A percentile compares a stretch with the other conserved stretches of the same genome.
Conservation (phyloP, 2,329 filamentous ascomycete genomes). For the Diaporthe longicolla region DNA sequence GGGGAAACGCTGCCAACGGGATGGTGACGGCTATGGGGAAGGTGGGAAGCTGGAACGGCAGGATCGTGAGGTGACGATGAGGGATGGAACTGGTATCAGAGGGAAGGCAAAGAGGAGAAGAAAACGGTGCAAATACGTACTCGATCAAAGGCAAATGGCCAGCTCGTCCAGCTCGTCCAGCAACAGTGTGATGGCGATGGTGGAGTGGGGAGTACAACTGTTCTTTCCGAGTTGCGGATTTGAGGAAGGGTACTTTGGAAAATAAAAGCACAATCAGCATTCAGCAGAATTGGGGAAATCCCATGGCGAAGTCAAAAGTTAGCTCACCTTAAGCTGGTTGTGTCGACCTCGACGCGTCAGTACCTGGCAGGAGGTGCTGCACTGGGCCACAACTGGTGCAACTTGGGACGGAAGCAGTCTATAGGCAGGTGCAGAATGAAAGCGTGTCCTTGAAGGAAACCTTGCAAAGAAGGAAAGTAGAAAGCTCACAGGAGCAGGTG, state of each 20-base stretch:
- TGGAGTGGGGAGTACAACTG: background rate
- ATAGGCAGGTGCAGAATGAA: background rate
- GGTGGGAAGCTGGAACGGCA: background rate
- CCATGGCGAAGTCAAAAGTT: background rate
- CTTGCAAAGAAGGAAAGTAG: too few species aligned
- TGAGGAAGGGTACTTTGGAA: background rate
- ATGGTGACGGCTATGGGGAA: background rate
- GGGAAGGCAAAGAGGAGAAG: background rate
- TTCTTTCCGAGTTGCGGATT: background rate
- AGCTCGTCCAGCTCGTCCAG: background rate
- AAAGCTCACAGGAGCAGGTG: too few species aligned
- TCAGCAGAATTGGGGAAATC: background rate
- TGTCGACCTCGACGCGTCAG: background rate
- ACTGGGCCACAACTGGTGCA: background rate
- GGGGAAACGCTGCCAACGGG: background rate
- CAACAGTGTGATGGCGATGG: background rate
- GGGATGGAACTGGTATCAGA: background rate
- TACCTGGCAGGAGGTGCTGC: background rate
- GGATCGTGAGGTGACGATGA: background rate
- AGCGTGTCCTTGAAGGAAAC: background rate
- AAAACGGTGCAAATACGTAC: background rate
- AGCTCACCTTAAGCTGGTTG: background rate
- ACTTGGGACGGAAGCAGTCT: background rate
- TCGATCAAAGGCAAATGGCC: background rate
- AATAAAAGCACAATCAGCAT: background rate